Evolutionary conservation across 768 basidiomycete genomes (phyloP), one percentile per base, ranked within the genome.

Genomic region (Strobilomyces dryophilus): DNA sequence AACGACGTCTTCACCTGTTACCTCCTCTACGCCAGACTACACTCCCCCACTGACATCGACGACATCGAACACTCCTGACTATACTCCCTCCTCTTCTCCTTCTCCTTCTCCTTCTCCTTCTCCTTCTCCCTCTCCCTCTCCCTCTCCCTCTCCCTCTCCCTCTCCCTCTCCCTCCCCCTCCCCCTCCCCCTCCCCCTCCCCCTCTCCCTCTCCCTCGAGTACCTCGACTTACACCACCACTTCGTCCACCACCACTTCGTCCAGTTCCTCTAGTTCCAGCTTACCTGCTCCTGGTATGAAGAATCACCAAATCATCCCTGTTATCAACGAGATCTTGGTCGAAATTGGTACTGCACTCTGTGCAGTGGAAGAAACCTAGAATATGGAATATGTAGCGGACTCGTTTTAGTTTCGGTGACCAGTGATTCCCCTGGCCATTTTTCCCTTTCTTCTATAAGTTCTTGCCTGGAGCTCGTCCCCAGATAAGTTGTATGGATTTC

Each of bases 281-380:
- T 42, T 47, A 35, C 56, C 75, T 26, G 57, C 69, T 47, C 71
- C 74, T 27, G 56, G 67, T 44, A 44, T 66, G 32, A 56, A 54
- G 34, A 52, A 66, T 51, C 68, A 72, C 8, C 52, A 75, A 55
- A 73, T 70, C 54, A 55, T 77, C 26, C 34, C 69, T 15, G 52
- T 47, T 35, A 55, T 80, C 18, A 69, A 73, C 46, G 52, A 70
- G 42, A 64, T 68, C n/a, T 34, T 79, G 41, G 51, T 78, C 45
- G 66, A 66, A 31, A 24, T 79, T 21, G 76, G 55, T 21, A 7
- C 47, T 1, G 0, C 47, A 7, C 54, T 72, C 24, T 42, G 27
- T 21, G 47, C 20, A 8, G 57, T 41, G 21, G 42, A 49, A 44
- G 27, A 56, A 34, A 18, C 27, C 7, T 8, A 17, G 15, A 61